A percentile compares a stretch with the other conserved stretches of the same genome.
Evolutionary conservation across 768 basidiomycete genomes (phyloP).

Genomic region (Boletus rubescentipes): DNA sequence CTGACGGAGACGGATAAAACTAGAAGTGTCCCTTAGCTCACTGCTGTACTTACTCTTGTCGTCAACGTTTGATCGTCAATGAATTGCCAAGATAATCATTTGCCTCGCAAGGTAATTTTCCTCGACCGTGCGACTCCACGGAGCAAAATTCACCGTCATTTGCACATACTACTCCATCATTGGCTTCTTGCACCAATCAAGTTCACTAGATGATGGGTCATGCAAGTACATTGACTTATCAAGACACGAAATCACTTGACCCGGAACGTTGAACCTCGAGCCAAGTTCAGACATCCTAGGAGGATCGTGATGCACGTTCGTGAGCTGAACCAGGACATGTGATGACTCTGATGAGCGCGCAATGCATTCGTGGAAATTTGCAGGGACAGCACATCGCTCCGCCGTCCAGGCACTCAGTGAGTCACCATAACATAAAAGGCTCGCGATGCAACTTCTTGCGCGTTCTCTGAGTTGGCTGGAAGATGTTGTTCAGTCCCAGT

Average conservation of each 20-base stretch:
- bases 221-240: neutral
- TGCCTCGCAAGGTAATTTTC: conserved; percentile 3
- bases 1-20: neutral
- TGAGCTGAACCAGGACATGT: neutral
- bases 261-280: neutral
- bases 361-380: conserved; percentile 4
- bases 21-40: conserved; percentile 7
- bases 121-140: neutral
- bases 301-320: conserved; percentile 23
- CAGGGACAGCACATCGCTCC: neutral
- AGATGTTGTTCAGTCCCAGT: conserved; percentile 13
- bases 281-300: neutral
- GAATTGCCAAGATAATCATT: conserved; percentile 14
- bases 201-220: neutral
- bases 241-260: too few species aligned
- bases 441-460: neutral
- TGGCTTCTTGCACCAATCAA: too few species aligned
- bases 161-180: too few species aligned
- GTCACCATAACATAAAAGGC: conserved; percentile 22
- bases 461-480: neutral
- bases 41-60: conserved; percentile 11
- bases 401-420: neutral
- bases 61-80: conserved; percentile 5
- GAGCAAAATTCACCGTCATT: neutral
- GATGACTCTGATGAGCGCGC: neutral